Percentiles rank a stretch among this genome's conserved stretches.
phyloP scores from a whole-genome alignment of 129 eudicot species.

The Ambrosia artemisiifolia region DNA sequence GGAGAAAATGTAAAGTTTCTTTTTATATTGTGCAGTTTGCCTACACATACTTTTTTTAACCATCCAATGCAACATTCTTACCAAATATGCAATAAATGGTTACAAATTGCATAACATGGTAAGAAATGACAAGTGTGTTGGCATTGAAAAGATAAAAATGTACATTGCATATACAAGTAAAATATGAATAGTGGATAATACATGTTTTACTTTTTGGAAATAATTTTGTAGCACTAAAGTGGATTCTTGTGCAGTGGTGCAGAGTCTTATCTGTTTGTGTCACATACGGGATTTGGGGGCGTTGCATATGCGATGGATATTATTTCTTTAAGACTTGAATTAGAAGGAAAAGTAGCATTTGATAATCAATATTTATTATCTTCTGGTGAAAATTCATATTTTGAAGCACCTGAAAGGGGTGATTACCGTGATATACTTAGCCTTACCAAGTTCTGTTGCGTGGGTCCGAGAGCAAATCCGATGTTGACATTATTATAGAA shows the following conservation, averaged over 20 bases:
- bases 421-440: constrained; percentile 93
- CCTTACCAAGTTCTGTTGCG: constrained; percentile 71
- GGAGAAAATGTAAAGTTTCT: not conserved
- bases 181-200: not conserved
- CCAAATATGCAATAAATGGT: not conserved
- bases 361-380: constrained; percentile 18
- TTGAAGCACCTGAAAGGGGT: constrained; percentile 71
- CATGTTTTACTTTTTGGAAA: not conserved
- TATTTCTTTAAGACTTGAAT: constrained; percentile 71
- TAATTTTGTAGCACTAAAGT: constrained; percentile 15
- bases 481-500: constrained; percentile 72
- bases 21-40: not conserved
- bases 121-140: not conserved
- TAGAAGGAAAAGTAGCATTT: constrained; percentile 48
- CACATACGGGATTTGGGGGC: constrained; percentile 98
- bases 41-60: not conserved
- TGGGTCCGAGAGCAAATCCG: constrained; percentile 93
- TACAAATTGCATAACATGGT: not conserved
- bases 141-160: not conserved
- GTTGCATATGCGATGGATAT: constrained; percentile 97
- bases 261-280: constrained; percentile 85
- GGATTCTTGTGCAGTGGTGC: constrained; percentile 54
- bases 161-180: not conserved
- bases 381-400: constrained; percentile 36
- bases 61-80: not conserved